Percentiles rank a stretch among this genome's conserved stretches.
phyloP scores from a whole-genome alignment of 345 rosid species.

The Raphanus raphanistrum region DNA sequence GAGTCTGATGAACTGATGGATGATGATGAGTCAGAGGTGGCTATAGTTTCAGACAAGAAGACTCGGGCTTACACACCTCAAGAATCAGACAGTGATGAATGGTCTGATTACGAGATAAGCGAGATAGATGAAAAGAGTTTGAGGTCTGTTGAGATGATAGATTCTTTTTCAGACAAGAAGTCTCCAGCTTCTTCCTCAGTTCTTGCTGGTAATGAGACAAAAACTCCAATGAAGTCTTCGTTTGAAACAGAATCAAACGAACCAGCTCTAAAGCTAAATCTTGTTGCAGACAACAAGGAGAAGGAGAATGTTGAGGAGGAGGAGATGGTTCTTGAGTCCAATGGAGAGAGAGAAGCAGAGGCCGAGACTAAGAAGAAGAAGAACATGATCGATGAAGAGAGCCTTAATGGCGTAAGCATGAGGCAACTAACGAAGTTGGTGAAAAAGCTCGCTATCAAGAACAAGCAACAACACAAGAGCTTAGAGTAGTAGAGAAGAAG shows the following conservation, averaged over 20 bases:
- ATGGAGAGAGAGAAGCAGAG: slow-evolving; percentile 42
- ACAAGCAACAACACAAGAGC: slow-evolving; percentile 30
- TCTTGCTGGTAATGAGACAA: neutral
- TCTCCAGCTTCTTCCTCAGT: slow-evolving; percentile 19
- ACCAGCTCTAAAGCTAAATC: neutral
- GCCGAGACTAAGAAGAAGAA: slow-evolving; percentile 23
- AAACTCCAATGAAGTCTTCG: slow-evolving; percentile 16
- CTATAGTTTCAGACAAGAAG: slow-evolving; percentile 23
- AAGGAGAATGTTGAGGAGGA: slow-evolving; percentile 23
- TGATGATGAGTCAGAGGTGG: neutral
- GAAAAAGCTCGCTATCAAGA: slow-evolving; percentile 37
- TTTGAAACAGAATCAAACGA: slow-evolving; percentile 34
- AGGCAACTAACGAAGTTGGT: slow-evolving; percentile 52
- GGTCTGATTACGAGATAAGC: slow-evolving; percentile 22
- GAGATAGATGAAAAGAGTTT: slow-evolving; percentile 6
- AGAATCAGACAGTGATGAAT: slow-evolving; percentile 27
- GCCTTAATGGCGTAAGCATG: slow-evolving; percentile 39
- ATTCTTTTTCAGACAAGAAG: slow-evolving; percentile 24
- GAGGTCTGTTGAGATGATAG: neutral
- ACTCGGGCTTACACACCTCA: slow-evolving; percentile 4
- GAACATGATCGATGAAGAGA: slow-evolving; percentile 29
- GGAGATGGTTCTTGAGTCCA: slow-evolving; percentile 26
- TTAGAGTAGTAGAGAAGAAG: slow-evolving; percentile 3
- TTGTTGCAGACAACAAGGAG: slow-evolving; percentile 3
- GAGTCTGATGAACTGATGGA: slow-evolving; percentile 18